A percentile compares a stretch with the other conserved stretches of the same genome.
phyloP scores from a whole-genome alignment of 345 rosid species.

The Streptanthus diversifolius region DNA sequence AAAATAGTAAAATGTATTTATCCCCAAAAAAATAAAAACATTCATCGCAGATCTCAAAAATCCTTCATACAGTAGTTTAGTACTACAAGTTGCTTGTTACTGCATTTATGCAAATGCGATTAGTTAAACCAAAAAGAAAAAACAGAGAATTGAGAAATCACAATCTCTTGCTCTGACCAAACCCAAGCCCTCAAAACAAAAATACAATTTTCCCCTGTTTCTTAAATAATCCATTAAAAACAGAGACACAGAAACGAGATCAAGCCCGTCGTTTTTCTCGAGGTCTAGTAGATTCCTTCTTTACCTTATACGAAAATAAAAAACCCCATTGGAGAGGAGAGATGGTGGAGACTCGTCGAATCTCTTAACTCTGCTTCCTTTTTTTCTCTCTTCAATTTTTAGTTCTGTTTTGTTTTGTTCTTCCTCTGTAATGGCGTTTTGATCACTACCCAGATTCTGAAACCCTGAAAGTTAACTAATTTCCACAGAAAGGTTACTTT shows the following conservation, averaged over 20 bases:
- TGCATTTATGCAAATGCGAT: neutral
- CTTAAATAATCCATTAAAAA: slow-evolving; percentile 27
- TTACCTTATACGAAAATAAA: neutral
- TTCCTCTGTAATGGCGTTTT: slow-evolving; percentile 34
- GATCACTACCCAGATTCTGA: slow-evolving; percentile 4
- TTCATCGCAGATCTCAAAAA: neutral
- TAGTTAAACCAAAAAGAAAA: neutral
- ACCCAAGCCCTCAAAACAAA: slow-evolving; percentile 19
- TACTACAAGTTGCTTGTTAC: neutral
- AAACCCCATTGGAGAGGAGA: neutral
- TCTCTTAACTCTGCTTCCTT: slow-evolving; percentile 20
- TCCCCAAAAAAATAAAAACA: neutral
- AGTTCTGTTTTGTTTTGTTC: neutral
- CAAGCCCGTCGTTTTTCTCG: slow-evolving; percentile 27
- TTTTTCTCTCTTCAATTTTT: neutral
- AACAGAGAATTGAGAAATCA: slow-evolving; percentile 1
- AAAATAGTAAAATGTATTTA: neutral
- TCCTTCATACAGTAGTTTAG: neutral
- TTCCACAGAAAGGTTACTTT: neutral
- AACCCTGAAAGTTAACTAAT: slow-evolving; percentile 5
- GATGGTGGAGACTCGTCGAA: slow-evolving; percentile 26
- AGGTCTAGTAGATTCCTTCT: neutral
- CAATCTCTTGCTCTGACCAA: slow-evolving; percentile 37
- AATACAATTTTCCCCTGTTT: slow-evolving; percentile 27
- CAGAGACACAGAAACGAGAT: slow-evolving; percentile 29